These are phyloP conservation scores for Geranomyces variabilis DNA, from an alignment of 192 early-diverging fungal species.

Conservation along the genomic window DNA sequence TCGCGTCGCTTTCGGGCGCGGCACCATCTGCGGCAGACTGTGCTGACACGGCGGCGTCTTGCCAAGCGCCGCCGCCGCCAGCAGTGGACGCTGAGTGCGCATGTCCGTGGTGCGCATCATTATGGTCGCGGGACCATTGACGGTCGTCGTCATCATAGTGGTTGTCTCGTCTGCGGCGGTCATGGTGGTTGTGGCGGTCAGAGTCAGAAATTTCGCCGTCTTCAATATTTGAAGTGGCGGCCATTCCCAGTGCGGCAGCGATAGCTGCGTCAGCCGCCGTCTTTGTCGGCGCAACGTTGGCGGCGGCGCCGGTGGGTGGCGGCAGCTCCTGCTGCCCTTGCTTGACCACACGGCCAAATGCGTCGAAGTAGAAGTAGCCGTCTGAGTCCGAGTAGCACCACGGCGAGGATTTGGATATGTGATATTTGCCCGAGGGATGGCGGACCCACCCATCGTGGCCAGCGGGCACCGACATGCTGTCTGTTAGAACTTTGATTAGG, in stretches of 20 bases:
- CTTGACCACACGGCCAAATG: constrained; percentile 11
- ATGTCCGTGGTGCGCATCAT: constrained; percentile 8
- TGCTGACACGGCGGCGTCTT: not conserved
- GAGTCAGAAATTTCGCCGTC: constrained; percentile 5
- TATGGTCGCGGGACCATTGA: constrained; percentile 3
- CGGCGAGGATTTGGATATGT: constrained; percentile 18
- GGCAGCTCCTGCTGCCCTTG: constrained; percentile 18
- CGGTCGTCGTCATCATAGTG: constrained; percentile 16
- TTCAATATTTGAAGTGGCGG: not conserved
- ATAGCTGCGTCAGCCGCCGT: not conserved
- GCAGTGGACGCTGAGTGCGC: not conserved
- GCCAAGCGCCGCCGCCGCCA: not conserved
- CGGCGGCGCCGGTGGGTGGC: not conserved
- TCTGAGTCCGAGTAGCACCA: constrained; percentile 26
- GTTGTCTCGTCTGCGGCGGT: not conserved
- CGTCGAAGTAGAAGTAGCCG: constrained; percentile 25
- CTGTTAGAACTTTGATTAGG: too few relatives aligned
- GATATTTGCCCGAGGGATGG: constrained; percentile 25
- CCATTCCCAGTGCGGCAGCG: not conserved
- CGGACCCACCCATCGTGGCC: constrained; percentile 17
- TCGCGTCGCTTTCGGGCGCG: constrained; percentile 18
- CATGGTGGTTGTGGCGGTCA: not conserved
- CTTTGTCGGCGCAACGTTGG: not conserved
- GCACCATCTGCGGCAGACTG: not conserved
- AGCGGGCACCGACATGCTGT: too few relatives aligned